These are phyloP conservation scores for Fusarium sp. DNA, from an alignment of 2,329 filamentous ascomycete genomes.

Conservation along the genomic window DNA sequence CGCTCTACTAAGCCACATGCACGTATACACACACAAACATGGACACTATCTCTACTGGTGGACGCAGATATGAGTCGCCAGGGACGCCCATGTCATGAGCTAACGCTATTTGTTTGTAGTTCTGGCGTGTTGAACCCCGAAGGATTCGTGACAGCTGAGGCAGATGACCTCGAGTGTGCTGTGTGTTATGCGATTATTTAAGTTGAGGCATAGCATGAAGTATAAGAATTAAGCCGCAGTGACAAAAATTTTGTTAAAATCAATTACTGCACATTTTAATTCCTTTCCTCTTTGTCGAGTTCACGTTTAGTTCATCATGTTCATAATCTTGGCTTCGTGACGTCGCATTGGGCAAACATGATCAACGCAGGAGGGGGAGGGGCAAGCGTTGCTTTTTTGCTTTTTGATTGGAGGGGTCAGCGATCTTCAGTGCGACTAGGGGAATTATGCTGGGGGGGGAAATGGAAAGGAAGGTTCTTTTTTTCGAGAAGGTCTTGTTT, in stretches of 20 bases:
- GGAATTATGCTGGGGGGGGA: too few species aligned
- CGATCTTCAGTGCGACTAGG: conserved; percentile 36
- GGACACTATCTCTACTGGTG: too few species aligned
- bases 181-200: background rate
- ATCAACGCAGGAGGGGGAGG: conserved; percentile 22
- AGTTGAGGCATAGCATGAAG: background rate
- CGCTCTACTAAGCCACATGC: conserved; percentile 35
- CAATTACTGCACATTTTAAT: background rate
- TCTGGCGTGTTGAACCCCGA: conserved; percentile 37
- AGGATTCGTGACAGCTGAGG: conserved; percentile 42
- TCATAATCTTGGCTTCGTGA: conserved; percentile 6
- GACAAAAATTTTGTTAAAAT: background rate
- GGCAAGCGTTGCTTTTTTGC: conserved; percentile 5
- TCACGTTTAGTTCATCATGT: background rate
- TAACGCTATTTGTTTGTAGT: conserved; percentile 6
- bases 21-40: conserved; percentile 11
- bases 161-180: conserved; percentile 28
- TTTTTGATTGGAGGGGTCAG: conserved; percentile 17
- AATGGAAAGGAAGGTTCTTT: conserved; percentile 40
- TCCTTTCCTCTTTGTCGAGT: background rate
- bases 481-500: conserved; percentile 40
- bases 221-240: too few species aligned
- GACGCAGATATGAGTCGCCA: conserved; percentile 29
- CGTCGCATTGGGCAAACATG: conserved; percentile 32
- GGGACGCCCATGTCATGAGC: conserved; percentile 20